Evolutionary conservation across 768 basidiomycete species (phyloP), one percentile per base, ranked within the genome.

Genomic region (Serendipita indica): DNA sequence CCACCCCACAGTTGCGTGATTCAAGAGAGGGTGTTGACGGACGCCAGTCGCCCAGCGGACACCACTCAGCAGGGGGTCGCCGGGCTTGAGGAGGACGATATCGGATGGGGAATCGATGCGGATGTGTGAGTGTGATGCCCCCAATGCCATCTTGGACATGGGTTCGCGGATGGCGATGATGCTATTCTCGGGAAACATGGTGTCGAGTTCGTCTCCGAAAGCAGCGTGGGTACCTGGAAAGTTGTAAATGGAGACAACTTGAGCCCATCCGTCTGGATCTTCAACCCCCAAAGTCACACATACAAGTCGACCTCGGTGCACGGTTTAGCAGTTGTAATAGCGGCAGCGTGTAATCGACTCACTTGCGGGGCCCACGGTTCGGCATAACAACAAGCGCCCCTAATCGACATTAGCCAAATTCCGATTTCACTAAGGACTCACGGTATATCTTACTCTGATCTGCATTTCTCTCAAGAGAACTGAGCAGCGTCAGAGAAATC

Each of bases 91-190:
- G 57, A 67, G 65, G 5, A 63, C 46, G 34, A 71, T 59, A 60
- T 70, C 68, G 2, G 67, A 63, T 0, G 70, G 69, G 10, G 67
- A 67, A 39, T 72, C 68, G 22, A 71, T 63, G 3, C 68, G 66
- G 22, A 72, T 41, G 18, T 66, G 58, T 0, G 56, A 43, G 10
- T 34, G 18, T n/a, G 6, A 12, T 13, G 61, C 64, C 12, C 33
- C 3, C 12, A 60, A 39, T 3, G 64, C 52, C 7, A 60, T 46
- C 49, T 68, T 68, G 57, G 65, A 61, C 0, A 60, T 61, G 0
- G 71, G 72, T 57, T 73, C 71, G 32, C 68, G 67, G 33, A 73
- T 63, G 27, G 65, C 65, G 27, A 71, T 32, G n/a, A 66, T 52
- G 3, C 61, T 62, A 1, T 71, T 71, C 30, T 67, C 43, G 1